Base-by-base conservation (phyloP, 2,329 filamentous ascomycete genomes). In the Penicillium corylophilum region DNA sequence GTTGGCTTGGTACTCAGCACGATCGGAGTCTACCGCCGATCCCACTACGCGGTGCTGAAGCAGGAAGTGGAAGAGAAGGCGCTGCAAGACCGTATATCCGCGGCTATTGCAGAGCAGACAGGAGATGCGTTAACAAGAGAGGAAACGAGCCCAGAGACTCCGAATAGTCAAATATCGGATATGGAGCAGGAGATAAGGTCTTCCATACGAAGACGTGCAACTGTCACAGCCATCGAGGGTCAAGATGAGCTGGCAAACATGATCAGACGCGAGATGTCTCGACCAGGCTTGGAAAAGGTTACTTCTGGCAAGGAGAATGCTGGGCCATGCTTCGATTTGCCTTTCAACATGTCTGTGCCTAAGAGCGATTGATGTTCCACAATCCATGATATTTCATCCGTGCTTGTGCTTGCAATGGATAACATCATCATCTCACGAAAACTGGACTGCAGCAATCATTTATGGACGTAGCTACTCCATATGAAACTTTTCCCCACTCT, bases 11-110 rank as follows among this genome's bases (percentile, higher is more conserved):
- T 20, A 2, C 35, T 59, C 1, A 62, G 56, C 12, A 29, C 53
- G 0, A 46, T 64, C 8, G 60, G 60, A 2, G 61, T 63, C 4
- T 64, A 64, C 44, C 46, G 61, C 28, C 50, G 61, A 8, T 49
- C 49, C 1, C 59, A 61, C 40, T 61, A 62, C 20, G 60, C 58
- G 2, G 22, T 40, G 5, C 38, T 62, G 13, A 55, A 54, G n/a
- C 31, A 60, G 36, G 59, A 63, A 13, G 24, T 15, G 6, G 59
- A 63, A 6, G 57, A 59, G 22, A 54, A 56, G 18, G 38, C 39
- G 2, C 18, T 23, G 3, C 44, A 60, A 29, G 52, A 57, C 7
- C 54, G 58, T 3, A 29, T 62, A 10, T 40, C 38, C 10, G 44
- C 53, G 5, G 46, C 53, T 3, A 16, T 60, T 9, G 24, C n/a